phyloP scores from a whole-genome alignment of 2,329 filamentous ascomycete species.

The Scortechinia acanthostroma region DNA sequence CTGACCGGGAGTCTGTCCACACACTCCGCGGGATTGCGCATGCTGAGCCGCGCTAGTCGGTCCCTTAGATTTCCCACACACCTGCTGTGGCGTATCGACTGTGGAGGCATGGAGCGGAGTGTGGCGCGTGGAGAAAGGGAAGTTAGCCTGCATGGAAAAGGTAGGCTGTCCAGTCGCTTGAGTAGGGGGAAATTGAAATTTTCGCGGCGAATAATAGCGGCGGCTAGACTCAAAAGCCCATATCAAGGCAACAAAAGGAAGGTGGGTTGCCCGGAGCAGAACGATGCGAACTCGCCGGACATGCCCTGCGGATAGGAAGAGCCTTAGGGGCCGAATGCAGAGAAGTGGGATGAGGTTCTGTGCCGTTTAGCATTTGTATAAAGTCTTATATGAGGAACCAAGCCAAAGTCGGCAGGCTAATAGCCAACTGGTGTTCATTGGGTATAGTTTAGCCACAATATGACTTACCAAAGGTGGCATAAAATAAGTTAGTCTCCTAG shows the following conservation, averaged over 20 bases:
- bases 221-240: constrained; percentile 37
- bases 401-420: no score
- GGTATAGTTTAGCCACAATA: constrained; percentile 1
- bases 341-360: constrained; percentile 52
- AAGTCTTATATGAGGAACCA: not conserved
- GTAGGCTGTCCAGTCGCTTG: not conserved
- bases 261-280: constrained; percentile 48
- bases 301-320: constrained; percentile 42
- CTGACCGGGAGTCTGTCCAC: constrained; percentile 11
- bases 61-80: not conserved
- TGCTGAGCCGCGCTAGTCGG: not conserved
- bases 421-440: constrained; percentile 3
- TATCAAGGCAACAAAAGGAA: constrained; percentile 47
- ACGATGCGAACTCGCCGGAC: constrained; percentile 46
- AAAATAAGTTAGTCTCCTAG: constrained; percentile 33
- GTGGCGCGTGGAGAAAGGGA: not conserved
- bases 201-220: constrained; percentile 3
- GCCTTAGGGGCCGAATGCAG: constrained; percentile 44
- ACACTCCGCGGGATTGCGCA: constrained; percentile 8
- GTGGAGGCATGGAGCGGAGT: not conserved
- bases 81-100: no score
- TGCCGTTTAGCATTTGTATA: not conserved
- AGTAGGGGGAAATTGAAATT: not conserved
- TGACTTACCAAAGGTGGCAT: constrained; percentile 31
- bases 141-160: no score